These are phyloP conservation scores for Boletus reticulatus DNA, from an alignment of 768 basidiomycete genomes.

Conservation along the genomic window DNA sequence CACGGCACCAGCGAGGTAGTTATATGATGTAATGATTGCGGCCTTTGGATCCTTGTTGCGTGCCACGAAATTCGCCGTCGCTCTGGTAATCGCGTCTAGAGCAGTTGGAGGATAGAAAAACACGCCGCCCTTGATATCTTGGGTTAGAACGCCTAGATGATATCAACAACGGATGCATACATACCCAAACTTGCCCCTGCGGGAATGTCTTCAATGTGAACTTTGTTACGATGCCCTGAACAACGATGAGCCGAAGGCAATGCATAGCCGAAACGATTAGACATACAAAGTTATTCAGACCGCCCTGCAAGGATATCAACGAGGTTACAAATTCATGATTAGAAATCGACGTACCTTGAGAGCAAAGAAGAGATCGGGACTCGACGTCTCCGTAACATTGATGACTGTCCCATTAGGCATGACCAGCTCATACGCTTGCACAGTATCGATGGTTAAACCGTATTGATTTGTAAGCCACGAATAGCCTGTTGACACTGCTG, in stretches of 20 bases:
- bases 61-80: constrained; percentile 20
- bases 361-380: constrained; percentile 42
- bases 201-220: constrained; percentile 48
- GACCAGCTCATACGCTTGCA: constrained; percentile 35
- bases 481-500: constrained; percentile 6
- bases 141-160: neutral
- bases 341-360: constrained; percentile 32
- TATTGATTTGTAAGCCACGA: constrained; percentile 57
- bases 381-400: constrained; percentile 30
- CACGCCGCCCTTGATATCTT: constrained; percentile 43
- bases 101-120: constrained; percentile 29
- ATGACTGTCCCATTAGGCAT: constrained; percentile 37
- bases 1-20: constrained; percentile 12
- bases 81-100: constrained; percentile 13
- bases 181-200: constrained; percentile 59
- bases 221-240: too few species aligned
- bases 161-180: constrained; percentile 4
- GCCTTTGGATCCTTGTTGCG: constrained; percentile 23
- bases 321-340: neutral
- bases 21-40: constrained; percentile 44
- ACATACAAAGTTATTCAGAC: too few species aligned
- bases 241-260: too few species aligned
- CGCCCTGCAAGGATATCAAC: neutral
- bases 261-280: too few species aligned
- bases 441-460: constrained; percentile 55